A percentile compares a stretch with the other conserved stretches of the same genome.
These are phyloP conservation scores for Malus sieversii DNA, from an alignment of 306 rosid genomes.

Conservation along the genomic window DNA sequence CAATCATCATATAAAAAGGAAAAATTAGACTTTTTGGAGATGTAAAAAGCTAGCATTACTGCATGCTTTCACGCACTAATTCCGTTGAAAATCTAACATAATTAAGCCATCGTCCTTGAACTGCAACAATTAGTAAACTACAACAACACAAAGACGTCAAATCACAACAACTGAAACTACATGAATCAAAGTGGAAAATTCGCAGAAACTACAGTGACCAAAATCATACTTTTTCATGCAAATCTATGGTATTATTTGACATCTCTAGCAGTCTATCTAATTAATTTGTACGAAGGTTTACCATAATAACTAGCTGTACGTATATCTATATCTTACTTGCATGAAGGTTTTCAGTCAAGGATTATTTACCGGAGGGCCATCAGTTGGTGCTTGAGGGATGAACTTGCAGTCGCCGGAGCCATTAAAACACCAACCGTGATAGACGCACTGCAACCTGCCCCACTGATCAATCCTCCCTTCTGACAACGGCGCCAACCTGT, in stretches of 20 bases:
- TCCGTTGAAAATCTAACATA: no score
- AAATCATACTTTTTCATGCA: not conserved
- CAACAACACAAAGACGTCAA: not conserved
- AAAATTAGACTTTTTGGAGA: no score
- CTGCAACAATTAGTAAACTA: not conserved
- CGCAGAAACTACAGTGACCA: not conserved
- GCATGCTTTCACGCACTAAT: no score
- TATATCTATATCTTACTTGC: not conserved
- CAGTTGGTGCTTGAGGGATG: constrained; percentile 80
- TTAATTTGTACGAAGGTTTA: not conserved
- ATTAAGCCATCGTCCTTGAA: not conserved
- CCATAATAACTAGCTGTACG: not conserved
- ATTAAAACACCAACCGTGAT: constrained; percentile 94
- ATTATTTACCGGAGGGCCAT: constrained; percentile 71
- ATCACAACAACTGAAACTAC: not conserved
- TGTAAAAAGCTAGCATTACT: no score
- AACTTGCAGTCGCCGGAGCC: constrained; percentile 80
- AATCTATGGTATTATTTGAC: not conserved
- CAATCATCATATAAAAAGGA: no score
- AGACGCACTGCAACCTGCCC: constrained; percentile 93
- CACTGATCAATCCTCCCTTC: constrained; percentile 92
- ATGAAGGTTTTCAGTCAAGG: not conserved
- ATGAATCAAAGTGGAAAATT: not conserved
- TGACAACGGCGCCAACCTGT: constrained; percentile 84
- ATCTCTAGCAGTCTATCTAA: not conserved